Percentiles rank a stretch among this genome's conserved stretches.
These are phyloP conservation scores for Phialocephala sp. DNA, from an alignment of 2,329 filamentous ascomycete species.

Conservation along the genomic window DNA sequence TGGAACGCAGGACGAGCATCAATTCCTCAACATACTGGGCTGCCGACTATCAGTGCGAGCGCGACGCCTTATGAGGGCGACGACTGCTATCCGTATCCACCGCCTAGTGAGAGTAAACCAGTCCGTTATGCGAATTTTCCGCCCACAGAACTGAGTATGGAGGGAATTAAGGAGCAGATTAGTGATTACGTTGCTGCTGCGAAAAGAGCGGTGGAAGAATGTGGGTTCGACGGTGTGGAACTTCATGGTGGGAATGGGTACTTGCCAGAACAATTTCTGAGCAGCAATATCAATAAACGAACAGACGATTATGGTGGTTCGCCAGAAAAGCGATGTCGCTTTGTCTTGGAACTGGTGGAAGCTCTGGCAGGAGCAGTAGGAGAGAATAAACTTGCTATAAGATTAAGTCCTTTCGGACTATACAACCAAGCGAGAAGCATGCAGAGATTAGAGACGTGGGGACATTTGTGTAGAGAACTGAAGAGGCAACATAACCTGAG, in stretches of 20 bases:
- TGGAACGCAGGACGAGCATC: slow-evolving; percentile 62
- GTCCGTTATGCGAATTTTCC: slow-evolving; percentile 49
- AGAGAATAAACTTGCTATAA: slow-evolving; percentile 57
- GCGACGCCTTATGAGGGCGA: slow-evolving; percentile 52
- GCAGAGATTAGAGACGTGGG: slow-evolving; percentile 59
- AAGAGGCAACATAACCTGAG: slow-evolving; percentile 59
- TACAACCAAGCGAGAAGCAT: slow-evolving; percentile 58
- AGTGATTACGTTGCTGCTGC: slow-evolving; percentile 49
- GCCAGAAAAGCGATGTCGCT: slow-evolving; percentile 55
- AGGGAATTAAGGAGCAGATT: slow-evolving; percentile 44
- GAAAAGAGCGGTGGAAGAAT: slow-evolving; percentile 55
- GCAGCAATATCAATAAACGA: slow-evolving; percentile 58
- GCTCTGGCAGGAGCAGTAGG: slow-evolving; percentile 57
- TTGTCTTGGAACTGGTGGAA: slow-evolving; percentile 58
- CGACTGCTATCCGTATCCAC: slow-evolving; percentile 49
- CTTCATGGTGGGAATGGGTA: slow-evolving; percentile 51
- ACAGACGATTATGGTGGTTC: slow-evolving; percentile 57
- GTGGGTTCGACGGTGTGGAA: slow-evolving; percentile 60
- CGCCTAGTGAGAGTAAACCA: slow-evolving; percentile 45
- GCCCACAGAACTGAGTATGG: slow-evolving; percentile 45
- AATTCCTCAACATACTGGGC: slow-evolving; percentile 47
- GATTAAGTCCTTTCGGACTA: slow-evolving; percentile 63
- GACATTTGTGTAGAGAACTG: slow-evolving; percentile 53
- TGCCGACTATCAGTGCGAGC: slow-evolving; percentile 46
- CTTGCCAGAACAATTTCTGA: slow-evolving; percentile 62